Percentiles rank a stretch among this genome's conserved stretches.
These are phyloP conservation scores for Suhomyces vadensis DNA, from an alignment of 805 yeast genomes.

Conservation along the genomic window DNA sequence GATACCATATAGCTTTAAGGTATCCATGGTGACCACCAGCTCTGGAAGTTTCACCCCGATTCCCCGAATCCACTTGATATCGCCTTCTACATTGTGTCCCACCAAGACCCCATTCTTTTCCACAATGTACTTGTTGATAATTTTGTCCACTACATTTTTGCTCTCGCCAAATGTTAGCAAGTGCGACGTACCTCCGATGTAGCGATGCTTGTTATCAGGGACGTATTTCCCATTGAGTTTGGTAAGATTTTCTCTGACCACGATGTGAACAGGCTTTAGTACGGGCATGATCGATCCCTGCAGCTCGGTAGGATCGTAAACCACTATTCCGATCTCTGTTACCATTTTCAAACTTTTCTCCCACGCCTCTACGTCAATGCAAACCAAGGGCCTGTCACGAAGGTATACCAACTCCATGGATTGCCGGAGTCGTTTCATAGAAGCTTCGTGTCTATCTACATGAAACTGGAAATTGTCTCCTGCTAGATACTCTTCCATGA, in stretches of 20 bases:
- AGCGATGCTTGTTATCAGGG: slow-evolving; percentile 23
- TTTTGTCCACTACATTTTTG: slow-evolving; percentile 10
- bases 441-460: background rate
- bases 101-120: slow-evolving; percentile 20
- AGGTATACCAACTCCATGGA: slow-evolving; percentile 23
- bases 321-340: slow-evolving; percentile 27
- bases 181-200: slow-evolving; percentile 24
- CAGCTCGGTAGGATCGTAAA: slow-evolving; percentile 23
- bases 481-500: slow-evolving; percentile 1
- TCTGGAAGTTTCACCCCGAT: slow-evolving; percentile 12
- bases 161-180: slow-evolving; percentile 15
- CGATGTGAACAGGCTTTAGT: slow-evolving; percentile 21
- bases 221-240: slow-evolving; percentile 20
- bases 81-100: slow-evolving; percentile 16
- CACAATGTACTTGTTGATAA: slow-evolving; percentile 18
- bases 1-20: slow-evolving; percentile 17
- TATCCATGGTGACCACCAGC: slow-evolving; percentile 19
- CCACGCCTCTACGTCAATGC: slow-evolving; percentile 31
- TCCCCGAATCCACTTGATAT: slow-evolving; percentile 18
- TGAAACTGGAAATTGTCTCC: background rate
- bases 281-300: slow-evolving; percentile 18
- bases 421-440: slow-evolving; percentile 2
- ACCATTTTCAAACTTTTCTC: slow-evolving; percentile 17
- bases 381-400: slow-evolving; percentile 22
- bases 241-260: slow-evolving; percentile 19